Base-by-base conservation (phyloP, 179 eudicot genomes). In the Sideroxylon spinosum region DNA sequence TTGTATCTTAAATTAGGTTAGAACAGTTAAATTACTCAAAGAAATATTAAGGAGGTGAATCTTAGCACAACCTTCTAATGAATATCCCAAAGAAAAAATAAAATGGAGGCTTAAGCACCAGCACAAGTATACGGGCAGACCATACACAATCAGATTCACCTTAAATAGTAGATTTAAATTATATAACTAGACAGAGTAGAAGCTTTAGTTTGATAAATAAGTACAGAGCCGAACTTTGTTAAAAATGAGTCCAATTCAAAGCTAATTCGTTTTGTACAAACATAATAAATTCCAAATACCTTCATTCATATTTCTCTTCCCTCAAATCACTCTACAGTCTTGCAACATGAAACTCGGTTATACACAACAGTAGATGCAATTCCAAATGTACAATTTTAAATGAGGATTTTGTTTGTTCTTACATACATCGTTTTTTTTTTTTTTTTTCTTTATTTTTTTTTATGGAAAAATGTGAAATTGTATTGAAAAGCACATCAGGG, bases 61-160 rank as follows among this genome's bases (percentile, higher is more conserved):
- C 53, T 73, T 63, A 26, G 63, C 16, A 4, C 2, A 4, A 2
- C 32, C 62, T 17, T 73, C 61, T 23, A 25, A 49, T 71, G 17
- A 1, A 52, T 71, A 71, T 26, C 60, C 61, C 44, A 37, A 71
- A 55, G 57, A 10, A 49, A 71, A 71, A 50, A 12, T 56, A 71
- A 48, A 59, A 50, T 3, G 5, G 44, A 37, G 44, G 44, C 44
- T 1, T 55, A 17, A 16, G 25, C 37, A 50, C 19, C 11, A 60
- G 26, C 29, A 70, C 37, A 49, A 69, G 59, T 50, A 46, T 26
- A 14, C 0, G 10, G 50, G 55, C 29, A 60, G 11, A 71, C 23
- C 26, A 71, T 60, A 70, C 59, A 52, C 3, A 28, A 25, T 44
- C 61, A 49, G n/a, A 57, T 70, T 50, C 49, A 25, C 32, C 9